Evolutionary conservation across 129 eudicot genomes (phyloP), one percentile per base, ranked within the genome.

Genomic region (Cynara cardunculus): DNA sequence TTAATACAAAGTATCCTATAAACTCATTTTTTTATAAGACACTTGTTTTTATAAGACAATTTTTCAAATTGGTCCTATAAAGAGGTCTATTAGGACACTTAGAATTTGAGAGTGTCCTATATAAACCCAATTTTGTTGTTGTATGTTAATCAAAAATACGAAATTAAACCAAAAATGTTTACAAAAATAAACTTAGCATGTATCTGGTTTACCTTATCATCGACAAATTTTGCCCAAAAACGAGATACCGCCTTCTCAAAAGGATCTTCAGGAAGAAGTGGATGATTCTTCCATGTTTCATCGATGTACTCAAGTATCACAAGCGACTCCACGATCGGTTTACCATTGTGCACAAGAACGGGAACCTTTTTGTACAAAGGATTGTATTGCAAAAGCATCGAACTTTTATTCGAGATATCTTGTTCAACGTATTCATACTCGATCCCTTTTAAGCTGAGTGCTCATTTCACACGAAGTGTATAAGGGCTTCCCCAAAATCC

Each of bases 271-370:
- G 90, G 88, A 16, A 84, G 75, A 9, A 87, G 75, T 0, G 84
- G 83, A 73, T 34, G 77, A 35, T 76, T 65, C 27, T 82, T 82
- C 91, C 91, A 88, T 65, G 77, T 69, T 64, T 88, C 91, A 13
- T 88, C 87, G 24, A 88, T 72, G 61, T 88, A 88, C 59, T 88
- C 85, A 7, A 88, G 14, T 1, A 88, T 88, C 16, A 85, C 67
- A 10, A 85, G 84, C 10, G 91, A 85, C 67, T 85, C 91, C 2
- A 28, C 34, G 2, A 88, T 49, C 24, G 85, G 89, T 5, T 79
- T 87, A 4, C 85, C 88, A 13, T 82, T 53, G 76, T 87, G 90
- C 14, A 87, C 62, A 31, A 87, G 86, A 61, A 87, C 86, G 1
- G 90, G 90, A 16, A 84, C 75, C 74, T 84, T 84, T 69, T 81